These are phyloP conservation scores for Blastocystis sp. DNA, from an alignment of 352 stramenopile genomes.

Conservation along the genomic window DNA sequence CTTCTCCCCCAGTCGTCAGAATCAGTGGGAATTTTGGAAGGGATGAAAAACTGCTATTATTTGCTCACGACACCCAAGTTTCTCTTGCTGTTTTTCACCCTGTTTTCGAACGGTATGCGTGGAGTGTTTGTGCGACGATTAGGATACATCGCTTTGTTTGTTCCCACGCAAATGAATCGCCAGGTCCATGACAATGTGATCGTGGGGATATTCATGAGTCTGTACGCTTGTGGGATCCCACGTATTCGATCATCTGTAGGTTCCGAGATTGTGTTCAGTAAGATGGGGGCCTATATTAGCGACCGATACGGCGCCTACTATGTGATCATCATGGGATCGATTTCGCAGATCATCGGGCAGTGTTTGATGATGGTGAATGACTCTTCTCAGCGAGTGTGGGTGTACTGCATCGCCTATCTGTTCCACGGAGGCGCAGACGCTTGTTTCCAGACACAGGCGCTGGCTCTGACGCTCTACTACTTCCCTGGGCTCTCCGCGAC, in stretches of 20 bases:
- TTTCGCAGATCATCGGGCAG: conserved; percentile 16
- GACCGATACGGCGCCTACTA: conserved; percentile 34
- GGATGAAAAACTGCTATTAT: conserved; percentile 49
- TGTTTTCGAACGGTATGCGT: conserved; percentile 19
- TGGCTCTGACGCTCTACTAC: conserved; percentile 48
- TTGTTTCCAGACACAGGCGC: conserved; percentile 54
- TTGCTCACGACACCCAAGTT: conserved; percentile 51
- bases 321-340: conserved; percentile 4
- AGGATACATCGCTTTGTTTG: conserved; percentile 48
- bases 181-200: background rate
- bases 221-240: background rate
- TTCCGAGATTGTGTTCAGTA: conserved; percentile 33
- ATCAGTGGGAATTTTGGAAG: background rate
- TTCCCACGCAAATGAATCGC: conserved; percentile 55
- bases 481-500: conserved; percentile 13
- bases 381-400: background rate
- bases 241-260: background rate
- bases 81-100: background rate
- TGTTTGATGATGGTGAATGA: conserved; percentile 31
- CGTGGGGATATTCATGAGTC: conserved; percentile 36
- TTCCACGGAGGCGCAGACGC: conserved; percentile 15
- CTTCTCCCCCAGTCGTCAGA: background rate
- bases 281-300: conserved; percentile 10
- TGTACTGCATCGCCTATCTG: conserved; percentile 34
- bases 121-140: background rate